Base-by-base conservation (phyloP, 116 monocot species). In the Iris pallida region DNA sequence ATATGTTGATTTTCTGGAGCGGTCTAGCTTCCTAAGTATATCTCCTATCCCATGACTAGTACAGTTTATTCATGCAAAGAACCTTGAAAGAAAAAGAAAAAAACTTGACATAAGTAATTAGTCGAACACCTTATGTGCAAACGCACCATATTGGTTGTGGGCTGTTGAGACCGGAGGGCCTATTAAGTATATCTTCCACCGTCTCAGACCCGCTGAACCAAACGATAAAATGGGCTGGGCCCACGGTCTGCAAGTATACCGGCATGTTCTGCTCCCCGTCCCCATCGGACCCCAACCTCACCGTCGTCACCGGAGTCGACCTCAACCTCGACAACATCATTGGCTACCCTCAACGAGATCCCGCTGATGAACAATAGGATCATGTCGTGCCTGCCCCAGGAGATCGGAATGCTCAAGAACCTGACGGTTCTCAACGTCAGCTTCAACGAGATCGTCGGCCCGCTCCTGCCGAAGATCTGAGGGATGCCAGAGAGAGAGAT, bases 291-390 rank as follows among this genome's bases (percentile, higher is more conserved):
- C 66, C 49, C 1, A 54, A 59, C 73, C 61, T 80, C 49, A 52
- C 13, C 12, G 84, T 84, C 49, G 84, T 84, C 52, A 80, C 84
- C 5, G 76, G 79, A 53, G 64, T 84, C 73, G 84, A 84, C 65
- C 80, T 84, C n/a, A 84, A 76, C 75, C 84, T 80, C 57, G 84
- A 64, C 44, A 80, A 84, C 73, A 73, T 84, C 57, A 81, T 80
- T 79, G 4, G 47, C 14, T 0, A 86, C 86, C 7, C 60, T 86
- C 20, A 86, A 86, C 63, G 82, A 87, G 77, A 77, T 87, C 44
- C 64, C 83, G 8, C 71, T 87, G 43, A 57, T 83, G 55, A 76
- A 86, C 61, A 80, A 80, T 59, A 78, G 85, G 11, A 74, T 85
- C 17, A 70, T 67, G 17, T 85, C 85, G 8, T 85, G 85, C 71